Conservation (phyloP, 208 protist genomes). For the Eutreptiella sp. region DNA sequence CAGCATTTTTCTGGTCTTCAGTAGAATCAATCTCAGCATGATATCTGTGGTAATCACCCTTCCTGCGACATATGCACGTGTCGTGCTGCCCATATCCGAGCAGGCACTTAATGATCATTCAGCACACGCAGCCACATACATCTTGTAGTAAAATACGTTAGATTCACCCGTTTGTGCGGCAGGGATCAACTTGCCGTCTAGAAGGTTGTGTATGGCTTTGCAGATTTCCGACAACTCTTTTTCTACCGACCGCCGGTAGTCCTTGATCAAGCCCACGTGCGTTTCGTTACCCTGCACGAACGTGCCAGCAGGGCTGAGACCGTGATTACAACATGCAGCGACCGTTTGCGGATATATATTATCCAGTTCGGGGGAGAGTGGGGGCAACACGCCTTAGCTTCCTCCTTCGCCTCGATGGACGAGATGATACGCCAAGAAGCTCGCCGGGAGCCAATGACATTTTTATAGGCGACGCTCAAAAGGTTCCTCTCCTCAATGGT, state of each 20-base stretch:
- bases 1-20: slow-evolving; percentile 55
- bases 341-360: too few species aligned
- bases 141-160: slow-evolving; percentile 88
- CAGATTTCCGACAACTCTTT: slow-evolving; percentile 94
- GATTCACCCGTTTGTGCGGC: slow-evolving; percentile 64
- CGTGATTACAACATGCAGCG: too few species aligned
- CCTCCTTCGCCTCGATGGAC: slow-evolving; percentile 92
- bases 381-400: too few species aligned
- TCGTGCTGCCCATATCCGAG: too few species aligned
- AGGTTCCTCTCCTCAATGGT: slow-evolving; percentile 99
- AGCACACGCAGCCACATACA: too few species aligned
- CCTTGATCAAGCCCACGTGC: slow-evolving; percentile 82
- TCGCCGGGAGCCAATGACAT: slow-evolving; percentile 96
- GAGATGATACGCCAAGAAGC: slow-evolving; percentile 97
- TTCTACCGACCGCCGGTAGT: slow-evolving; percentile 94
- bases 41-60: slow-evolving; percentile 94
- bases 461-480: slow-evolving; percentile 99
- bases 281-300: slow-evolving; percentile 70
- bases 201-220: slow-evolving; percentile 87
- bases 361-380: too few species aligned
- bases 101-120: too few species aligned
- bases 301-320: too few species aligned
- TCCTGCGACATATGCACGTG: too few species aligned
- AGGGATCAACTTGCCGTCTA: slow-evolving; percentile 90
- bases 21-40: slow-evolving; percentile 92